A percentile compares a stretch with the other conserved stretches of the same genome.
phyloP scores from a whole-genome alignment of 164 flowering plant species.

The Stephania japonica region DNA sequence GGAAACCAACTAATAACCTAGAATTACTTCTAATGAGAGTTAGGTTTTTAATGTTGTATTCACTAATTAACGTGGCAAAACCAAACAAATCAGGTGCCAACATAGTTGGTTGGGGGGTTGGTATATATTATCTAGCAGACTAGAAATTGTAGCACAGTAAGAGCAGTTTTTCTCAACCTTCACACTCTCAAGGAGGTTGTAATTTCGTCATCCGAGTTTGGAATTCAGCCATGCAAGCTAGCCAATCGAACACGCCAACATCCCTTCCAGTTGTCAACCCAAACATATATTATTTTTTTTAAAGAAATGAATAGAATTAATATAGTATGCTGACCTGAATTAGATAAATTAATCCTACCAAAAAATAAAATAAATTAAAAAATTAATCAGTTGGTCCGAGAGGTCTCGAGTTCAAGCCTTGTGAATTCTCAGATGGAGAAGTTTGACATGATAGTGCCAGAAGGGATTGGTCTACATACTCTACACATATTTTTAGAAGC shows the following conservation, averaged over 20 bases:
- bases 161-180: neutral
- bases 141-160: neutral
- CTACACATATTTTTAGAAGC: too few species aligned
- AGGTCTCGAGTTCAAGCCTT: too few species aligned
- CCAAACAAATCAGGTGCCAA: neutral
- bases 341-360: too few species aligned
- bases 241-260: neutral
- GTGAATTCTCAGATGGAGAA: too few species aligned
- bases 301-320: too few species aligned
- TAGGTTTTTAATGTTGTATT: neutral
- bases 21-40: neutral
- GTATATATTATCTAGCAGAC: neutral
- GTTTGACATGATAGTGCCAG: too few species aligned
- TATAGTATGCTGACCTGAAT: too few species aligned
- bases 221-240: neutral
- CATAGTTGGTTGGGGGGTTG: neutral
- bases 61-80: neutral
- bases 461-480: too few species aligned
- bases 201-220: neutral
- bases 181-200: neutral
- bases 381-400: too few species aligned
- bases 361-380: too few species aligned
- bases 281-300: too few species aligned
- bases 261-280: neutral
- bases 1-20: neutral